A percentile compares a stretch with the other conserved stretches of the same genome.
These are phyloP conservation scores for Xylaria venustula DNA, from an alignment of 495 filamentous ascomycete genomes.

Conservation along the genomic window DNA sequence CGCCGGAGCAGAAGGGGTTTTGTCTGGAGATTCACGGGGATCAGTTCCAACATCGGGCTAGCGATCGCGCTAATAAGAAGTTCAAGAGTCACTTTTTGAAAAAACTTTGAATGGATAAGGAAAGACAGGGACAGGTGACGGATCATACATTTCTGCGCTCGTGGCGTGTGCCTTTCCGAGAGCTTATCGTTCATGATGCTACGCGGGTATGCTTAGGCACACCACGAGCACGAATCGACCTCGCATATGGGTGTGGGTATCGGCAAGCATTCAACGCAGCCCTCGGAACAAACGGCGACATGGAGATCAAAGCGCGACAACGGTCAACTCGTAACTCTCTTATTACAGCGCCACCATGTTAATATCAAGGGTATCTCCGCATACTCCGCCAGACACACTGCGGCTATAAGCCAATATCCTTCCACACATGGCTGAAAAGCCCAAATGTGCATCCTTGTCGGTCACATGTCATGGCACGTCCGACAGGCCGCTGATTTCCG, in stretches of 20 bases:
- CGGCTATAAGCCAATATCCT: too few relatives aligned
- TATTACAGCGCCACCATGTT: too few relatives aligned
- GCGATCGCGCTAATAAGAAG: slow-evolving; percentile 85
- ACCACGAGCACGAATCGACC: too few relatives aligned
- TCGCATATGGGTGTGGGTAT: too few relatives aligned
- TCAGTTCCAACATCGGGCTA: slow-evolving; percentile 78
- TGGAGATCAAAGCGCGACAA: too few relatives aligned
- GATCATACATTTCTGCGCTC: not conserved
- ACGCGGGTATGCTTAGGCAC: too few relatives aligned
- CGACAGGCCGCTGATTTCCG: not conserved
- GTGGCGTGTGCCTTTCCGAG: too few relatives aligned
- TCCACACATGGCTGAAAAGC: not conserved
- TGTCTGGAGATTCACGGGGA: slow-evolving; percentile 86
- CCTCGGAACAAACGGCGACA: too few relatives aligned
- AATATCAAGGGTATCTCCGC: too few relatives aligned
- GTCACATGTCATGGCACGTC: not conserved
- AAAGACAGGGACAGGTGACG: not conserved
- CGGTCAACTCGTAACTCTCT: too few relatives aligned
- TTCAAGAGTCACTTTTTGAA: slow-evolving; percentile 75
- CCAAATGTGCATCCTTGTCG: not conserved
- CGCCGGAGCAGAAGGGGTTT: slow-evolving; percentile 40
- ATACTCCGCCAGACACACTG: too few relatives aligned
- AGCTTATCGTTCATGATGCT: not conserved
- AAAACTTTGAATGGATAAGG: slow-evolving; percentile 51
- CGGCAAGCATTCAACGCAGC: too few relatives aligned